phyloP scores from a whole-genome alignment of 2,329 filamentous ascomycete genomes.

The Cercospora zeae-maydis region DNA sequence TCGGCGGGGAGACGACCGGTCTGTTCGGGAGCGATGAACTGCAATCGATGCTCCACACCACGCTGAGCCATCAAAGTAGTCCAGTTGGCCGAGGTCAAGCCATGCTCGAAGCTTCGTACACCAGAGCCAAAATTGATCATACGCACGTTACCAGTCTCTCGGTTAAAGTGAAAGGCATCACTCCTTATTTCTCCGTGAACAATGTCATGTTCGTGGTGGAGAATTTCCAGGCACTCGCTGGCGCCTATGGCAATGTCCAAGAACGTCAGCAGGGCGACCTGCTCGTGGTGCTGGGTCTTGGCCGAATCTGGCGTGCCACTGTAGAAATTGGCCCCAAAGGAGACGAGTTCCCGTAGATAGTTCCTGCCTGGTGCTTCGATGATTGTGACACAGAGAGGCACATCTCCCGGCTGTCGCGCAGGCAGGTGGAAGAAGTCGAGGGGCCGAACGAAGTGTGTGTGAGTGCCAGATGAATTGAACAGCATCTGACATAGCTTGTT shows the following conservation, averaged over 20 bases:
- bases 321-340: constrained; percentile 65
- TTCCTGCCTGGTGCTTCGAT: constrained; percentile 76
- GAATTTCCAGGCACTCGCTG: constrained; percentile 76
- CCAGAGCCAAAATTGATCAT: constrained; percentile 84
- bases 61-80: constrained; percentile 75
- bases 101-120: constrained; percentile 83
- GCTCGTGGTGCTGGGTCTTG: constrained; percentile 17
- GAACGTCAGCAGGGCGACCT: constrained; percentile 63
- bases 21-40: constrained; percentile 92
- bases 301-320: constrained; percentile 28
- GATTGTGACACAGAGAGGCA: constrained; percentile 71
- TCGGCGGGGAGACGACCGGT: constrained; percentile 90
- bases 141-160: constrained; percentile 67
- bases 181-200: constrained; percentile 88
- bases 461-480: constrained; percentile 52
- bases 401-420: constrained; percentile 64
- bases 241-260: constrained; percentile 90
- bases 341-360: constrained; percentile 65
- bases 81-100: constrained; percentile 81
- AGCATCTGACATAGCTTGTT: constrained; percentile 78
- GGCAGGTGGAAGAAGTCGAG: constrained; percentile 74
- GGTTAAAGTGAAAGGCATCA: constrained; percentile 85
- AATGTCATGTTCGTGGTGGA: constrained; percentile 84
- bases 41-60: constrained; percentile 81
- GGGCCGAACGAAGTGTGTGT: constrained; percentile 73